Conservation (phyloP, 768 basidiomycete species). For the Trichaptum fuscoviolaceum region DNA sequence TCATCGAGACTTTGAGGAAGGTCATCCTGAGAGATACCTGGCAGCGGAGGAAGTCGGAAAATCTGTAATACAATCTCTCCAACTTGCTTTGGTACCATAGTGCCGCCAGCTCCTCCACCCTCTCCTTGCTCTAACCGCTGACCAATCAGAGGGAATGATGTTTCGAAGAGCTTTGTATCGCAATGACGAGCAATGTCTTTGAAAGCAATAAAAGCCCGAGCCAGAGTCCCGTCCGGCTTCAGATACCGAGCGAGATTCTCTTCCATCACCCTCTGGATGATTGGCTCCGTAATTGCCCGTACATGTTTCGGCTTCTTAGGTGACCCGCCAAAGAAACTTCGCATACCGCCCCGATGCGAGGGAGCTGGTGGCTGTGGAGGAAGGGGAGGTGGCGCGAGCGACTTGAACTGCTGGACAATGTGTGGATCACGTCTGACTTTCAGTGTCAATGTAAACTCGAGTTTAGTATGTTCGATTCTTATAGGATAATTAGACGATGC, state of each 20-base stretch:
- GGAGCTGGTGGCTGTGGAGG: slow-evolving; percentile 31
- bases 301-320: slow-evolving; percentile 63
- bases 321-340: slow-evolving; percentile 70
- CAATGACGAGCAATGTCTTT: slow-evolving; percentile 81
- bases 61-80: slow-evolving; percentile 89
- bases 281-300: slow-evolving; percentile 32
- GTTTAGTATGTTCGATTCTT: slow-evolving; percentile 92
- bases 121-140: slow-evolving; percentile 46
- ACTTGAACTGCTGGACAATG: slow-evolving; percentile 72
- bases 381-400: slow-evolving; percentile 45
- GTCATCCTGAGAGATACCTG: slow-evolving; percentile 71
- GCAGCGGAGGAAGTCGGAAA: slow-evolving; percentile 83
- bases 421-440: slow-evolving; percentile 86
- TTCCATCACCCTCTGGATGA: slow-evolving; percentile 37
- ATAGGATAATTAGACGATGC: slow-evolving; percentile 5
- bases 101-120: slow-evolving; percentile 32
- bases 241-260: slow-evolving; percentile 82
- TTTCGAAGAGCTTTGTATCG: slow-evolving; percentile 81
- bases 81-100: slow-evolving; percentile 61
- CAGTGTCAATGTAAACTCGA: slow-evolving; percentile 89
- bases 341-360: slow-evolving; percentile 57
- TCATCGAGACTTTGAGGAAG: slow-evolving; percentile 93
- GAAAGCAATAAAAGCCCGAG: slow-evolving; percentile 83
- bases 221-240: slow-evolving; percentile 82
- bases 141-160: slow-evolving; percentile 74